Percentiles rank a stretch among this genome's conserved stretches.
Conservation (phyloP, 116 monocot genomes). For the Phalaenopsis hybrid region DNA sequence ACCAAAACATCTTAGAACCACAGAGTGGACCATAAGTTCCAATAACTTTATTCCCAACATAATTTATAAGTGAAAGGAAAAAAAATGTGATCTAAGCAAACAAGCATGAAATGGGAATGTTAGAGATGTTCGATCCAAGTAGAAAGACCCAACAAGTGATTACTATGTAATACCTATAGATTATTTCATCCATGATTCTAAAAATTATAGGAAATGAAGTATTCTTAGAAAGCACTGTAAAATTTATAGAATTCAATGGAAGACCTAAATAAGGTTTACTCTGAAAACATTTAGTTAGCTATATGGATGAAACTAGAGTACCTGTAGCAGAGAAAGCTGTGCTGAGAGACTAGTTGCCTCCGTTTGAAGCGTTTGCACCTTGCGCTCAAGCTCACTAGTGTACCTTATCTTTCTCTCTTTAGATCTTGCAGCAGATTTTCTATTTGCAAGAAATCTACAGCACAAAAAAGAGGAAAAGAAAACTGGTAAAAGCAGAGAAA, state of each 20-base stretch:
- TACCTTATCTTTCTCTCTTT: constrained; percentile 11
- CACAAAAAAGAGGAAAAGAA: too few species aligned
- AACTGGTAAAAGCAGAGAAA: too few species aligned
- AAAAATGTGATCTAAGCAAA: too few species aligned
- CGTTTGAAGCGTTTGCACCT: constrained; percentile 83
- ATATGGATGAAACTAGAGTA: constrained; percentile 55
- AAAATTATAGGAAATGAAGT: not conserved
- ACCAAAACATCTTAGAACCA: too few species aligned
- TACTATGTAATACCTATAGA: not conserved
- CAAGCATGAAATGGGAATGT: too few species aligned
- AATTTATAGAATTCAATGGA: not conserved
- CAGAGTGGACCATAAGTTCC: too few species aligned
- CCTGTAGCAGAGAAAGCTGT: not conserved
- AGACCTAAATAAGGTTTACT: not conserved
- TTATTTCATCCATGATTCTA: not conserved
- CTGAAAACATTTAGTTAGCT: constrained; percentile 13
- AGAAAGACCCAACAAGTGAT: not conserved
- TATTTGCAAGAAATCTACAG: too few species aligned
- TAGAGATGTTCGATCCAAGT: not conserved
- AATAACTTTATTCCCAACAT: too few species aligned
- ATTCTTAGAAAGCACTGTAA: not conserved
- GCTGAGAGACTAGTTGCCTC: not conserved
- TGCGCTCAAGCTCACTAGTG: constrained; percentile 70
- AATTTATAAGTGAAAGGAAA: too few species aligned
- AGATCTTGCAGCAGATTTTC: too few species aligned